Conservation (phyloP, 495 filamentous ascomycete species). For the Neurospora sublineolata region DNA sequence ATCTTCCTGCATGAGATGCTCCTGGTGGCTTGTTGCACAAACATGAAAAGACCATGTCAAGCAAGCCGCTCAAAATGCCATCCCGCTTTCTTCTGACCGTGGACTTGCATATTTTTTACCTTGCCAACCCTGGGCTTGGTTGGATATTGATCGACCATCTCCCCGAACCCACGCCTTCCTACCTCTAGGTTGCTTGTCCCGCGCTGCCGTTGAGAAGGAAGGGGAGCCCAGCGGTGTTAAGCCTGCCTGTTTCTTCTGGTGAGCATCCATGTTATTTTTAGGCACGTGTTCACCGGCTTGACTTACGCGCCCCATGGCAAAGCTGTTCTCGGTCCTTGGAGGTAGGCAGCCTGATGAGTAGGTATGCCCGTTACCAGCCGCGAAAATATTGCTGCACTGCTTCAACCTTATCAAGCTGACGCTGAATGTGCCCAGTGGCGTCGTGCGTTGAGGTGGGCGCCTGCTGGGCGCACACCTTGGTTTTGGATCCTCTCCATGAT, state of each 20-base stretch:
- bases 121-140: not conserved
- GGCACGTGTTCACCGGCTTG: not conserved
- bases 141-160: not conserved
- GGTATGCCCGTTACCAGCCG: not conserved
- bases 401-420: not conserved
- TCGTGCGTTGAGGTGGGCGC: not conserved
- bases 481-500: not conserved
- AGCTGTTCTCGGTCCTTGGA: not conserved
- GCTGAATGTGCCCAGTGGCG: not conserved
- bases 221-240: not conserved
- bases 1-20: not conserved
- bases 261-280: not conserved
- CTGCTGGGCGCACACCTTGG: not conserved
- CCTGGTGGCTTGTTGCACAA: not conserved
- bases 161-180: not conserved
- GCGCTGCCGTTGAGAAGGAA: not conserved
- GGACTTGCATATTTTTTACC: not conserved
- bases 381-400: not conserved
- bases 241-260: not conserved
- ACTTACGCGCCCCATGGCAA: not conserved
- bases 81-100: not conserved
- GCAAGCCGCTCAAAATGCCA: not conserved
- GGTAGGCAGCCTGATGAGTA: not conserved
- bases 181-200: not conserved
- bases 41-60: not conserved